Percentiles rank a stretch among this genome's conserved stretches.
Conservation (phyloP, 306 rosid species). For the Malus asiatica region DNA sequence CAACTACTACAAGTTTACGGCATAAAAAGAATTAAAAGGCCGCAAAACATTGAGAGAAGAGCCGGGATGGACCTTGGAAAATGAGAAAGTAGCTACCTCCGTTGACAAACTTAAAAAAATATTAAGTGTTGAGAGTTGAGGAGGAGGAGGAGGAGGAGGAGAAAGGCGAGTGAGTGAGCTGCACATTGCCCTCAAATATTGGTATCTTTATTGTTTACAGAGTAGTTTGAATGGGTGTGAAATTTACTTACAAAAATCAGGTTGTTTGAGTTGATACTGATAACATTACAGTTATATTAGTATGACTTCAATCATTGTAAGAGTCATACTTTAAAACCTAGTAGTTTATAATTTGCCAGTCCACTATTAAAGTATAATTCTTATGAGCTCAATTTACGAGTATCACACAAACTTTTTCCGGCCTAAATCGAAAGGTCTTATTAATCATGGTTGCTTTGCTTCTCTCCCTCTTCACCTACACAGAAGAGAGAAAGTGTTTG, state of each 20-base stretch:
- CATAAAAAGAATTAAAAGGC: conserved; percentile 7
- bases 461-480: neutral
- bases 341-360: no score
- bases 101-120: neutral
- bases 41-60: conserved; percentile 18
- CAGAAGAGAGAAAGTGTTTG: neutral
- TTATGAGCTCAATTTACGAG: no score
- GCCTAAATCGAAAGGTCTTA: neutral
- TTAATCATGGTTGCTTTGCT: neutral
- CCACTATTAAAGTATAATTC: no score
- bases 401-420: no score
- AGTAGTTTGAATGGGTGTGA: no score
- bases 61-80: conserved; percentile 19
- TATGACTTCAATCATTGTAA: no score
- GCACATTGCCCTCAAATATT: conserved; percentile 1
- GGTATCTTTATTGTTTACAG: neutral
- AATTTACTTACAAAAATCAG: no score
- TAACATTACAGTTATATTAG: no score
- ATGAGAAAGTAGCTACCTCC: conserved; percentile 2
- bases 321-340: no score
- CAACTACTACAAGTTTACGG: no score
- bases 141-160: no score
- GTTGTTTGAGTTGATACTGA: no score
- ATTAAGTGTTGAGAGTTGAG: neutral
- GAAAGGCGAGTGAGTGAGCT: neutral